Evolutionary conservation across 306 rosid species (phyloP).

Genomic region (Corylus heterophylla): DNA sequence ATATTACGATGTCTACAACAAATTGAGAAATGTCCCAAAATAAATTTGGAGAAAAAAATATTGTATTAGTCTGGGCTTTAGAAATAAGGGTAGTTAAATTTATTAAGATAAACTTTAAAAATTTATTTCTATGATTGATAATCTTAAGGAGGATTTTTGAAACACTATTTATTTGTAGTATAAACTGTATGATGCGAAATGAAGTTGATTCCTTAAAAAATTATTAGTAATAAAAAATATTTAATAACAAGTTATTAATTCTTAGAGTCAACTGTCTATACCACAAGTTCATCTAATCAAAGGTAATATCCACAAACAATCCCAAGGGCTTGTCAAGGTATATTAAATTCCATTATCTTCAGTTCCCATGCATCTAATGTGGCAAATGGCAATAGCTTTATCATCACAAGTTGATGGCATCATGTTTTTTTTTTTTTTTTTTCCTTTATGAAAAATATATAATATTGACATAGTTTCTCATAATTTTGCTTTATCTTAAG

Average conservation of each 20-base stretch:
- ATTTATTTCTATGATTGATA: too few relatives aligned
- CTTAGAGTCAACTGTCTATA: neutral
- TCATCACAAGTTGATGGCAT: neutral
- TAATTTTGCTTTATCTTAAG: conserved; percentile 47
- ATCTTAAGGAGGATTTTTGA: too few relatives aligned
- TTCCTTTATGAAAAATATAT: neutral
- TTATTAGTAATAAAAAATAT: too few relatives aligned
- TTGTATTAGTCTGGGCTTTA: too few relatives aligned
- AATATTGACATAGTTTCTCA: neutral
- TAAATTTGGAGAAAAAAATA: too few relatives aligned
- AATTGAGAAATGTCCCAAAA: neutral
- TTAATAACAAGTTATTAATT: too few relatives aligned
- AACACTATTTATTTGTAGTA: too few relatives aligned
- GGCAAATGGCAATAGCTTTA: neutral
- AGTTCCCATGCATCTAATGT: too few relatives aligned
- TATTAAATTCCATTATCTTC: neutral
- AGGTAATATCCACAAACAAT: neutral
- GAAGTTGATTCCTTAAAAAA: too few relatives aligned
- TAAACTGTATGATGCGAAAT: too few relatives aligned
- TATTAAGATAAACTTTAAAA: too few relatives aligned
- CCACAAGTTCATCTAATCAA: neutral
- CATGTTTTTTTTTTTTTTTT: neutral
- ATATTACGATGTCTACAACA: neutral
- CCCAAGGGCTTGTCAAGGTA: neutral
- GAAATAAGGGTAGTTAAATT: too few relatives aligned